Conservation (phyloP, 2,329 filamentous ascomycete genomes). For the Domatiomyces globalis region DNA sequence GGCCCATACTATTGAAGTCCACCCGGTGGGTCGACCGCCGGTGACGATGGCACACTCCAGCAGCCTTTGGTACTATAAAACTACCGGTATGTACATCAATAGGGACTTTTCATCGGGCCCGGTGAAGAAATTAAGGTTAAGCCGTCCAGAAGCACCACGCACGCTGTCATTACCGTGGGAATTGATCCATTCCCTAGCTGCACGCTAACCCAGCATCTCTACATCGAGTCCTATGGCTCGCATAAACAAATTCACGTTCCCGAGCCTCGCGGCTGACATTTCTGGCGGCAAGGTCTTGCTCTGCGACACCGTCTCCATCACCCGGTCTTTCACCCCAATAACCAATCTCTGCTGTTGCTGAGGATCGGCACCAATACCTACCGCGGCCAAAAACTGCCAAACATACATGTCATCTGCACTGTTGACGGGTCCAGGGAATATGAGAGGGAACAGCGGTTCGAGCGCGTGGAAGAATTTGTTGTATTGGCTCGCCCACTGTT, state of each 20-base stretch:
- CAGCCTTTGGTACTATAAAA: neutral
- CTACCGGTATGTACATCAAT: neutral
- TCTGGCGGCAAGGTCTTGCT: slow-evolving; percentile 80
- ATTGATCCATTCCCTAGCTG: neutral
- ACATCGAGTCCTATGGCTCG: slow-evolving; percentile 97
- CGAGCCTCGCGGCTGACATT: slow-evolving; percentile 68
- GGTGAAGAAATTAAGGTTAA: neutral
- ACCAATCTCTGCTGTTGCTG: slow-evolving; percentile 93
- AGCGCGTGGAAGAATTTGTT: slow-evolving; percentile 75
- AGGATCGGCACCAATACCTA: slow-evolving; percentile 82
- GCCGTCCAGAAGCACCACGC: neutral
- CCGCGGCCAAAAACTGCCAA: slow-evolving; percentile 92
- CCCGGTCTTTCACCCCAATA: slow-evolving; percentile 88
- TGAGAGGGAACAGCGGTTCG: slow-evolving; percentile 66
- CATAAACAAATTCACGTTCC: slow-evolving; percentile 97
- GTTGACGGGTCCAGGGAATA: slow-evolving; percentile 86
- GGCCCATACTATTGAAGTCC: too few species aligned
- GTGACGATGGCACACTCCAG: too few species aligned
- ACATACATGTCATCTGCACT: slow-evolving; percentile 89
- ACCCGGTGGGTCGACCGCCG: neutral
- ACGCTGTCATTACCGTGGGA: neutral
- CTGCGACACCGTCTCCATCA: slow-evolving; percentile 84
- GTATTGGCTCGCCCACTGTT: slow-evolving; percentile 73
- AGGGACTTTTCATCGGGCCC: too few species aligned
- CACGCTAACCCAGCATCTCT: slow-evolving; percentile 47